A percentile compares a stretch with the other conserved stretches of the same genome.
Conservation (phyloP, 208 protist genomes). For the Tritrichomonas musculus region DNA sequence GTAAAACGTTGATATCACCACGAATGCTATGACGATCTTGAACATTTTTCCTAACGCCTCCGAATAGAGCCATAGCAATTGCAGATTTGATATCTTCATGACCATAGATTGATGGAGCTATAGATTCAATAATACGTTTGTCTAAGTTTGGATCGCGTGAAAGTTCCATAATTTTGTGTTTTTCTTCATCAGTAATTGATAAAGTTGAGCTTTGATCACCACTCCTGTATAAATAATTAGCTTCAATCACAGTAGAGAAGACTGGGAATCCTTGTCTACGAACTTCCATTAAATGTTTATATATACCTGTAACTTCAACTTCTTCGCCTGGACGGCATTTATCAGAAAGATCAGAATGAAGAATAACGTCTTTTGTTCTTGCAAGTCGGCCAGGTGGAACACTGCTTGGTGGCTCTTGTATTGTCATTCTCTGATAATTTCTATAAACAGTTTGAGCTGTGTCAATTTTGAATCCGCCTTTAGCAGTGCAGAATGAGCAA, state of each 20-base stretch:
- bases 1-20: slow-evolving; percentile 98
- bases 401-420: slow-evolving; percentile 93
- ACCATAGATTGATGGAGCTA: slow-evolving; percentile 98
- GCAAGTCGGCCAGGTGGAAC: slow-evolving; percentile 90
- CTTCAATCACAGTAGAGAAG: slow-evolving; percentile 93
- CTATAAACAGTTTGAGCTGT: slow-evolving; percentile 81
- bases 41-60: slow-evolving; percentile 62
- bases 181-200: slow-evolving; percentile 74
- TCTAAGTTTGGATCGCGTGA: slow-evolving; percentile 61
- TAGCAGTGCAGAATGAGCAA: neutral
- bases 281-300: slow-evolving; percentile 50
- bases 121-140: slow-evolving; percentile 55
- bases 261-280: slow-evolving; percentile 76
- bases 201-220: slow-evolving; percentile 45
- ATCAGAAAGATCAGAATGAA: slow-evolving; percentile 94
- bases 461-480: neutral
- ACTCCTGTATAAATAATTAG: slow-evolving; percentile 73
- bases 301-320: slow-evolving; percentile 87
- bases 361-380: slow-evolving; percentile 86
- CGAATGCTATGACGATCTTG: slow-evolving; percentile 44
- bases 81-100: slow-evolving; percentile 97
- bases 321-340: slow-evolving; percentile 75
- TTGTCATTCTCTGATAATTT: slow-evolving; percentile 92
- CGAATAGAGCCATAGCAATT: slow-evolving; percentile 89
- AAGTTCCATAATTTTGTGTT: slow-evolving; percentile 59